These are phyloP conservation scores for Amanita molliuscula DNA, from an alignment of 768 basidiomycete genomes.

Conservation along the genomic window DNA sequence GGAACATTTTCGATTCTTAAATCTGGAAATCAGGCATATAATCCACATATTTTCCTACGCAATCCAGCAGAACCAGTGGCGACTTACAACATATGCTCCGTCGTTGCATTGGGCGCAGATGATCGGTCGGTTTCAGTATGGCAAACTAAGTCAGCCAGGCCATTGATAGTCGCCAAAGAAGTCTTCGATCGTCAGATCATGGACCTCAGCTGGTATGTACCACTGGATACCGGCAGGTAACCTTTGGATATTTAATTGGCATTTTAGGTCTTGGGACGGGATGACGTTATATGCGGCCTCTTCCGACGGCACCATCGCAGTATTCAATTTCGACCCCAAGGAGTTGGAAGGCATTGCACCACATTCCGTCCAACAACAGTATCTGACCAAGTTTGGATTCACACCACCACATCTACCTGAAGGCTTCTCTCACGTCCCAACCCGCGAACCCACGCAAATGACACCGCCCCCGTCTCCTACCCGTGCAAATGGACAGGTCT, in stretches of 20 bases:
- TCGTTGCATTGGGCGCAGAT: constrained; percentile 89
- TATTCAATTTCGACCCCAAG: constrained; percentile 71
- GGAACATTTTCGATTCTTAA: neutral
- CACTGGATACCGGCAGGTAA: neutral
- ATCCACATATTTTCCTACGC: constrained; percentile 88
- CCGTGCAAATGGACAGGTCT: constrained; percentile 14
- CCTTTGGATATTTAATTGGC: neutral
- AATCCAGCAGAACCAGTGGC: constrained; percentile 55
- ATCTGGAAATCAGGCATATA: constrained; percentile 55
- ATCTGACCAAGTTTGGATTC: constrained; percentile 77
- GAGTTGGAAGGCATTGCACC: constrained; percentile 79
- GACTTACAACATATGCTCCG: constrained; percentile 81
- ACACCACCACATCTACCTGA: constrained; percentile 54
- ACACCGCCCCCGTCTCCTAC: constrained; percentile 43
- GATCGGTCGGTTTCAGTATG: constrained; percentile 92
- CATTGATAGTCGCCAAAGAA: constrained; percentile 87
- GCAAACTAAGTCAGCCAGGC: constrained; percentile 88
- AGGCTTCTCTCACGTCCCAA: constrained; percentile 50
- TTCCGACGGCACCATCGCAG: constrained; percentile 90
- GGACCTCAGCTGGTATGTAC: constrained; percentile 84
- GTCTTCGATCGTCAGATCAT: constrained; percentile 92
- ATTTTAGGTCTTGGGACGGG: constrained; percentile 81
- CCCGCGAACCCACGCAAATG: constrained; percentile 15
- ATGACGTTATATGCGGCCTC: constrained; percentile 89
- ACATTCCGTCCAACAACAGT: constrained; percentile 62